Base-by-base conservation (phyloP, 768 basidiomycete species). In the Crassisporium funariophilum region DNA sequence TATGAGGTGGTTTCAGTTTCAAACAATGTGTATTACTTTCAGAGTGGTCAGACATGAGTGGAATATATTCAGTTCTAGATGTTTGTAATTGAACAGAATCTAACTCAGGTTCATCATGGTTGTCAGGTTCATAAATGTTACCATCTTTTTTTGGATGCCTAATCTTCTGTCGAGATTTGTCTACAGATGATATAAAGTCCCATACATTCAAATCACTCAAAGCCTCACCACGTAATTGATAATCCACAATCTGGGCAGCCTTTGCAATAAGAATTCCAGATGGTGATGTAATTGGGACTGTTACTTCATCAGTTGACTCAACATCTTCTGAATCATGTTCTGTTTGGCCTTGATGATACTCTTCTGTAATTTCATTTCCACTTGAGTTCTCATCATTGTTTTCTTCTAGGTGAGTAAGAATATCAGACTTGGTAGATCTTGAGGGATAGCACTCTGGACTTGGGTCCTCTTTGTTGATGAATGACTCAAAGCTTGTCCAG, bases 401-500 rank as follows among this genome's bases (percentile, higher is more conserved):
- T 13, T 36, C 31, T 20, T 37, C 25, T 23, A 3, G 4, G 4
- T 41, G 16, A 19, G 20, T 24, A 7, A 29, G 13, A 17, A 5
- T 7, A 21, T 13, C 15, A 35, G 41, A 20, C 13, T 13, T 34
- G 2, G 16, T 27, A 20, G n/a, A 23, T 16, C 24, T 3, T 7
- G 27, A 11, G 1, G 7, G 27, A 20, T 60, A 58, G 53, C 62
- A 65, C 45, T 67, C 58, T 1, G 64, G 58, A 24, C 24, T 55
- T 7, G 59, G 58, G 8, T 38, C 15, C n/a, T 56, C 24, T 7
- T 40, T 2, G 10, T 69, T 43, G 2, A 72, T 25, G 17, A 53
- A 53, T 4, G 6, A 38, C 41, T 71, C 67, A 47, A 71, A 68
- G 1, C 39, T 44, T 0, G 59, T 62, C 73, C 71, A 76, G 46